Percentiles rank a stretch among this genome's conserved stretches.
Conservation (phyloP, 257 asterid species). For the Ligustrum vulgare region DNA sequence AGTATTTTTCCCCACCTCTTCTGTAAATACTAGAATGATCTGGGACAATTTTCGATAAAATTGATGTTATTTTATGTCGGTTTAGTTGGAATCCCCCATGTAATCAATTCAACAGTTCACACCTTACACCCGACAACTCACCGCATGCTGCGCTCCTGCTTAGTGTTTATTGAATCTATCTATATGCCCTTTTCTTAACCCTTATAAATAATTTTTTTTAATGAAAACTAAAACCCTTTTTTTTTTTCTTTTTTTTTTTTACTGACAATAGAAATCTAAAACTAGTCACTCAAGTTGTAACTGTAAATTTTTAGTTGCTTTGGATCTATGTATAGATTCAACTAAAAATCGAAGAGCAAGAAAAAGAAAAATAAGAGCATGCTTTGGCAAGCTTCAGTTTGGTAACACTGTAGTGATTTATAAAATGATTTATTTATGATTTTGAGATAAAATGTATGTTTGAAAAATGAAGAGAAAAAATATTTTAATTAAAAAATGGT, state of each 20-base stretch:
- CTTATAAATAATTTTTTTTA: too few relatives aligned
- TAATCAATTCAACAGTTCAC: neutral
- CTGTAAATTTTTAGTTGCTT: neutral
- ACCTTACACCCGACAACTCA: constrained; percentile 30
- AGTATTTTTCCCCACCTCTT: neutral
- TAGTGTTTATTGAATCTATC: neutral
- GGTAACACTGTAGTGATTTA: too few relatives aligned
- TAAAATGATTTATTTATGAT: too few relatives aligned
- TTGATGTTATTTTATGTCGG: neutral
- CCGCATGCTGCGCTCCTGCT: constrained; percentile 13
- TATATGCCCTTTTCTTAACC: too few relatives aligned
- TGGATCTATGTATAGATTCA: neutral
- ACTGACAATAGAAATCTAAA: neutral
- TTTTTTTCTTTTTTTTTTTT: too few relatives aligned
- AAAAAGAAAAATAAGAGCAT: too few relatives aligned
- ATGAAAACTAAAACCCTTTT: too few relatives aligned
- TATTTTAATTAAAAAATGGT: too few relatives aligned
- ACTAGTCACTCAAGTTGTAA: neutral
- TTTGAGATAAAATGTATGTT: too few relatives aligned
- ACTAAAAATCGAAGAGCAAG: too few relatives aligned
- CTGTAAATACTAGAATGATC: constrained; percentile 12
- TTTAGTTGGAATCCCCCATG: neutral
- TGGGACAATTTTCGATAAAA: constrained; percentile 25
- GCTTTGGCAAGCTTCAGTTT: too few relatives aligned
- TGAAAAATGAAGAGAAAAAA: too few relatives aligned